Conservation (phyloP, 2,329 filamentous ascomycete species). For the Acrocalymma vagum region DNA sequence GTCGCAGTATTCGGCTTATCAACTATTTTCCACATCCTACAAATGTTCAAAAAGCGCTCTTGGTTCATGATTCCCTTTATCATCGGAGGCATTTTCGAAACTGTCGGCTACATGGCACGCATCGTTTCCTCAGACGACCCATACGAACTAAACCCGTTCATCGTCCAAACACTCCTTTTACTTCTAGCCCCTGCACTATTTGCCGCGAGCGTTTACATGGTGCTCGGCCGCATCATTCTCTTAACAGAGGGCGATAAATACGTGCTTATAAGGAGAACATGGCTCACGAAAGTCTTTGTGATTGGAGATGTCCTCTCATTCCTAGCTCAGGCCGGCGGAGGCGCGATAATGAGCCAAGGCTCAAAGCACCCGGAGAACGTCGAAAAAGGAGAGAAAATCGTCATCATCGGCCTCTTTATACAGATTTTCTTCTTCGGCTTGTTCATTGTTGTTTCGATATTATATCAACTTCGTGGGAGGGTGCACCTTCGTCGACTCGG, state of each 20-base stretch:
- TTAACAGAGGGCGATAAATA: slow-evolving; percentile 47
- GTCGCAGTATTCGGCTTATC: slow-evolving; percentile 54
- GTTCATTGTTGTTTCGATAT: slow-evolving; percentile 48
- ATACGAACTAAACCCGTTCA: slow-evolving; percentile 48
- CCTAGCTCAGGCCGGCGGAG: slow-evolving; percentile 48
- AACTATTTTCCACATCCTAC: slow-evolving; percentile 52
- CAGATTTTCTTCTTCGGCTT: slow-evolving; percentile 59
- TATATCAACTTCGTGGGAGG: slow-evolving; percentile 20
- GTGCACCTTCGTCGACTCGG: slow-evolving; percentile 4
- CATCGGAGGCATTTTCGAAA: slow-evolving; percentile 62
- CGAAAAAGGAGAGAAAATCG: slow-evolving; percentile 51
- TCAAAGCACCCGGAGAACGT: slow-evolving; percentile 23
- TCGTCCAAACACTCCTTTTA: slow-evolving; percentile 50
- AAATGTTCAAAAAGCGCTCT: slow-evolving; percentile 51
- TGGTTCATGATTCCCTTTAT: slow-evolving; percentile 63
- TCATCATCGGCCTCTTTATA: slow-evolving; percentile 56
- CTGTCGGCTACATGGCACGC: slow-evolving; percentile 60
- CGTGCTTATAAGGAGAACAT: slow-evolving; percentile 47
- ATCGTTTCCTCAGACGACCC: slow-evolving; percentile 46
- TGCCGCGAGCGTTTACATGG: slow-evolving; percentile 60
- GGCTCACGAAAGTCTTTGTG: slow-evolving; percentile 48
- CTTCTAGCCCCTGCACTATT: slow-evolving; percentile 57
- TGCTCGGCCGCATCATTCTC: slow-evolving; percentile 55
- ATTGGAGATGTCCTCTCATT: slow-evolving; percentile 55
- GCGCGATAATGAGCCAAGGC: slow-evolving; percentile 48